These are phyloP conservation scores for Fusarium nanum DNA, from an alignment of 2,329 filamentous ascomycete genomes.

Conservation along the genomic window DNA sequence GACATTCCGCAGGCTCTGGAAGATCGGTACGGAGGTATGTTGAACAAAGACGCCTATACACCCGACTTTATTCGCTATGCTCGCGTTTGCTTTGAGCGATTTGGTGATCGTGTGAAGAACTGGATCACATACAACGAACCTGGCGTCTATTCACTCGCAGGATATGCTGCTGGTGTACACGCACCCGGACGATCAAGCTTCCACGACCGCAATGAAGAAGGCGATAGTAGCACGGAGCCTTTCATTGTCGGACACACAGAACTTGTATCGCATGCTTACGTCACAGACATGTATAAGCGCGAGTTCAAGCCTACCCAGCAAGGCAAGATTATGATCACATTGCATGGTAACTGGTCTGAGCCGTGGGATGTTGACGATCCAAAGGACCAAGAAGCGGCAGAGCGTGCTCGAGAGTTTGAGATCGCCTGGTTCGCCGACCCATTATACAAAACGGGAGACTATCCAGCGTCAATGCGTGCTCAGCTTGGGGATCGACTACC, in stretches of 20 bases:
- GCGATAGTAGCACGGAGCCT: not conserved
- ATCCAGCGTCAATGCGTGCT: not conserved
- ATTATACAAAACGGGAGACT: not conserved
- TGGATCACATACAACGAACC: not conserved
- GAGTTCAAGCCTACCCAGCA: not conserved
- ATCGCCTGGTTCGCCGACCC: not conserved
- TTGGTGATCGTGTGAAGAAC: not conserved
- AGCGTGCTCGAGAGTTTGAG: not conserved
- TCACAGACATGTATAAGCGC: not conserved
- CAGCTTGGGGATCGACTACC: not conserved
- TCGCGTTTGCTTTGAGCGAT: not conserved
- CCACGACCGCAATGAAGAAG: not conserved
- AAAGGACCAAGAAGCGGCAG: not conserved
- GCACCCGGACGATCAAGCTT: not conserved
- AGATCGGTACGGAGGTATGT: not conserved
- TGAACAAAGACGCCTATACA: not conserved
- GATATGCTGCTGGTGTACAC: not conserved
- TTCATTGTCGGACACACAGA: not conserved
- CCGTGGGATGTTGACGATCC: not conserved
- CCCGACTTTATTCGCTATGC: not conserved
- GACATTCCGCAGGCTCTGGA: not conserved
- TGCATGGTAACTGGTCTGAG: not conserved
- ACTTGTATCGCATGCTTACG: not conserved
- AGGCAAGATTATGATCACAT: not conserved
- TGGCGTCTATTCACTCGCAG: not conserved